A percentile compares a stretch with the other conserved stretches of the same genome.
phyloP scores from a whole-genome alignment of 2,329 filamentous ascomycete species.

The Elsinoe ampelina region DNA sequence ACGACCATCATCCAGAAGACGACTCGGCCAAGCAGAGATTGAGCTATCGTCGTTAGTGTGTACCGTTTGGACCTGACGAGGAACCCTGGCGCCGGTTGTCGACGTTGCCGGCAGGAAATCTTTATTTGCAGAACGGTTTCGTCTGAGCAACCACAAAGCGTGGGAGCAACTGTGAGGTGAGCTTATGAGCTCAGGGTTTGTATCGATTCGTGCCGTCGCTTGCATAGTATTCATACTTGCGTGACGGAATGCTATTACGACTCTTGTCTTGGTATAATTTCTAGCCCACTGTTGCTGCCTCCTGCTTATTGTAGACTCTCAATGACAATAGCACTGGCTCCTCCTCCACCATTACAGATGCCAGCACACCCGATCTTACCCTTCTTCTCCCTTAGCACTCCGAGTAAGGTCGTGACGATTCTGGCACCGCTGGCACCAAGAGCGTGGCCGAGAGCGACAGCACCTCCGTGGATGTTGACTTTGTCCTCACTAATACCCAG shows the following conservation, averaged over 20 bases:
- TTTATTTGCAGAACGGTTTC: neutral
- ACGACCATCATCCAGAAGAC: neutral
- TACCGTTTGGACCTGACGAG: neutral
- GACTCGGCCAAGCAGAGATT: neutral
- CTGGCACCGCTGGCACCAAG: conserved; percentile 89
- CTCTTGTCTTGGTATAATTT: neutral
- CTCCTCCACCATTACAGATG: conserved; percentile 97
- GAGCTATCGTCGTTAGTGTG: conserved; percentile 2
- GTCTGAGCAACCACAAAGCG: neutral
- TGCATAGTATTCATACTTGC: neutral
- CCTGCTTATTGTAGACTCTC: conserved; percentile 43
- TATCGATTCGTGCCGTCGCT: neutral
- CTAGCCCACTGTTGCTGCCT: neutral
- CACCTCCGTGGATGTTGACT: conserved; percentile 91
- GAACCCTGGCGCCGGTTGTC: neutral
- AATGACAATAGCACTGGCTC: conserved; percentile 86
- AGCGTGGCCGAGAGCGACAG: conserved; percentile 91
- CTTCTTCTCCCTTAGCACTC: conserved; percentile 81
- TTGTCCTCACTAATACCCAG: conserved; percentile 69
- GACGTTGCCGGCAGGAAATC: neutral
- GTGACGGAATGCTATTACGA: neutral
- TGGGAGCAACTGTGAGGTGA: neutral
- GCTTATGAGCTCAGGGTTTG: neutral
- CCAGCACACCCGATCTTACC: conserved; percentile 88
- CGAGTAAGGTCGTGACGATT: conserved; percentile 81